Conservation (phyloP, 768 basidiomycete genomes). For the Gymnopilus dilepis region DNA sequence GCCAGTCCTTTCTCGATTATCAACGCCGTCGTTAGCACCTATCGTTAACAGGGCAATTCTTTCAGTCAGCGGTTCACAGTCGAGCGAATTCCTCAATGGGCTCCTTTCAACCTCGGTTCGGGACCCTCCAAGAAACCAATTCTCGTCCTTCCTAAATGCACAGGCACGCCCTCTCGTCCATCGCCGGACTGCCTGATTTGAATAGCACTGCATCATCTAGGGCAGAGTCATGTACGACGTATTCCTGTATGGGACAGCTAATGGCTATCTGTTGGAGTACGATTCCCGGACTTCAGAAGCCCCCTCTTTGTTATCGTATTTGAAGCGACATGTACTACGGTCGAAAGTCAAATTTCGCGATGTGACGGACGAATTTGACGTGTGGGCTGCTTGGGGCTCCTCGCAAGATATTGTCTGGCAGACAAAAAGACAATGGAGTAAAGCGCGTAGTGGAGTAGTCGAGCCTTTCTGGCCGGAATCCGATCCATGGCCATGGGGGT, state of each 20-base stretch:
- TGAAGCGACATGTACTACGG: constrained; percentile 87
- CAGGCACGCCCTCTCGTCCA: constrained; percentile 55
- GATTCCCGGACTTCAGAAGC: constrained; percentile 66
- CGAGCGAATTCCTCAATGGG: constrained; percentile 83
- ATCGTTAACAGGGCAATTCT: constrained; percentile 71
- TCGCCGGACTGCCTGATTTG: constrained; percentile 12
- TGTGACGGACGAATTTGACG: constrained; percentile 76
- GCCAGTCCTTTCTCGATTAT: constrained; percentile 46
- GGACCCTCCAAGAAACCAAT: constrained; percentile 48
- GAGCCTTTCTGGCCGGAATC: constrained; percentile 73
- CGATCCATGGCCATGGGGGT: constrained; percentile 64
- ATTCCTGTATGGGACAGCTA: constrained; percentile 75
- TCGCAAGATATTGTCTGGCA: constrained; percentile 38
- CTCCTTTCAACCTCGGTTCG: constrained; percentile 60
- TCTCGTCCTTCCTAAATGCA: constrained; percentile 77
- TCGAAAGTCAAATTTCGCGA: constrained; percentile 87
- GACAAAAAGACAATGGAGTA: constrained; percentile 45
- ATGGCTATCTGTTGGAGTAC: constrained; percentile 74
- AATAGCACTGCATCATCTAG: constrained; percentile 44
- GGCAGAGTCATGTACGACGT: constrained; percentile 90
- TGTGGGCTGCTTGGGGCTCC: constrained; percentile 84
- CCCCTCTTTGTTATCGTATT: constrained; percentile 63
- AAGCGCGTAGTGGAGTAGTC: constrained; percentile 73
- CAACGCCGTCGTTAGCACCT: constrained; percentile 60
- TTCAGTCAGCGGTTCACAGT: constrained; percentile 81